Evolutionary conservation across 1,284 basidiomycete genomes (phyloP), one percentile per base, ranked within the genome.

Genomic region (Ceratobasidium sp.): DNA sequence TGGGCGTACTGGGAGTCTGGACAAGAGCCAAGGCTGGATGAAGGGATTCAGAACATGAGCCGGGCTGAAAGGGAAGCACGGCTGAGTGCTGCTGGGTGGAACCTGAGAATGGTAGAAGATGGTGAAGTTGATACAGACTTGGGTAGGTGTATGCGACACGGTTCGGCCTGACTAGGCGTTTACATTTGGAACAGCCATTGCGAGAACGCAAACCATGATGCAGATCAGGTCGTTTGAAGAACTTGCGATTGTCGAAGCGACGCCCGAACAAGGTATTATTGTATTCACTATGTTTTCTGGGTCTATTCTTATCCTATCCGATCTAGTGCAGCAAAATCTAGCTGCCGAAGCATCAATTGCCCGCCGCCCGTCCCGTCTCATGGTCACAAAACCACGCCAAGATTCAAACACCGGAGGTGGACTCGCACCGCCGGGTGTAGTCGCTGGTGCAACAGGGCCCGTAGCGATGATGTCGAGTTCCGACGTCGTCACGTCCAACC

Each of bases 91-190:
- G 88, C 94, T 1, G 96, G 95, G 0, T 99, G 97, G 97, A 92
- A 96, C n/a, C 84, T 99, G 84, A 88, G 96, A 78, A 96, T 99
- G 77, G 95, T 97, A 8, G 97, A 99, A 82, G 96, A 99, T 84
- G 98, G 98, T 20, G 96, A 98, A 84, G 96, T 99, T 0, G 98
- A 99, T 83, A 97, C 99, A 83, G 98, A 99, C 85, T 99, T 97
- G 41, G 92, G 95, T 96, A 38, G 44, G 74, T 76, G 35, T 76
- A 76, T 76, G 74, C 74, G 41, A 38, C 18, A 35, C n/a, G 35
- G 8, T 46, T 38, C 6, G 52, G 23, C 27, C 48, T 23, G 52
- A 66, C 35, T 7, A n/a, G 8, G 18, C 38, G 8, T 27, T 76
- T 20, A 76, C 27, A 14, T 52, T 16, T 44, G n/a, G 59, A 80